Conservation (phyloP, 257 asterid species). For the Nyctanthes arbortristis region DNA sequence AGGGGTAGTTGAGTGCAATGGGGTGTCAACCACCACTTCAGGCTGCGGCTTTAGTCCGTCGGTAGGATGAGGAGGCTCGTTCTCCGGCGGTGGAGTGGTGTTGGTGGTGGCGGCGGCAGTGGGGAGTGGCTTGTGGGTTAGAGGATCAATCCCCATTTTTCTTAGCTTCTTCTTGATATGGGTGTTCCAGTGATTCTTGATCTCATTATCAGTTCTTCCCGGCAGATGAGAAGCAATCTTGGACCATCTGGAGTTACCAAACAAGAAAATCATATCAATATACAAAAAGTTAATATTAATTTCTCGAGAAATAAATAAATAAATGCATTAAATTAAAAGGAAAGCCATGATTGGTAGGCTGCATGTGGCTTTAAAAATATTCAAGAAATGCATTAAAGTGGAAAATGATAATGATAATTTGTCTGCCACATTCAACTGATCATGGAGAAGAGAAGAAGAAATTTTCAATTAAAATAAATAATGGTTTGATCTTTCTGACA, state of each 20-base stretch:
- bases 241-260: conserved; percentile 63
- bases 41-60: too few relatives aligned
- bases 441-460: too few relatives aligned
- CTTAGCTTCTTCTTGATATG: conserved; percentile 82
- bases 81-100: conserved; percentile 14
- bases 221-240: conserved; percentile 97
- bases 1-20: too few relatives aligned
- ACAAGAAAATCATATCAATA: neutral
- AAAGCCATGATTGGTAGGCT: neutral
- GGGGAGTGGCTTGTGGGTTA: conserved; percentile 81
- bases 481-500: too few relatives aligned
- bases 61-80: neutral
- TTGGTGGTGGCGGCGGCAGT: too few relatives aligned
- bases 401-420: neutral
- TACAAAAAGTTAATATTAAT: too few relatives aligned
- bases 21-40: too few relatives aligned
- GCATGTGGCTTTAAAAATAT: neutral
- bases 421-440: conserved; percentile 7
- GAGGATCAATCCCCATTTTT: conserved; percentile 93
- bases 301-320: neutral
- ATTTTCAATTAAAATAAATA: too few relatives aligned
- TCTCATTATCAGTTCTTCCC: conserved; percentile 95
- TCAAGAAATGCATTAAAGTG: neutral
- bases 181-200: conserved; percentile 94
- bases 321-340: neutral